Evolutionary conservation across 139 green algal genomes (phyloP).

Genomic region (Auxenochlorella pyrenoidosa): DNA sequence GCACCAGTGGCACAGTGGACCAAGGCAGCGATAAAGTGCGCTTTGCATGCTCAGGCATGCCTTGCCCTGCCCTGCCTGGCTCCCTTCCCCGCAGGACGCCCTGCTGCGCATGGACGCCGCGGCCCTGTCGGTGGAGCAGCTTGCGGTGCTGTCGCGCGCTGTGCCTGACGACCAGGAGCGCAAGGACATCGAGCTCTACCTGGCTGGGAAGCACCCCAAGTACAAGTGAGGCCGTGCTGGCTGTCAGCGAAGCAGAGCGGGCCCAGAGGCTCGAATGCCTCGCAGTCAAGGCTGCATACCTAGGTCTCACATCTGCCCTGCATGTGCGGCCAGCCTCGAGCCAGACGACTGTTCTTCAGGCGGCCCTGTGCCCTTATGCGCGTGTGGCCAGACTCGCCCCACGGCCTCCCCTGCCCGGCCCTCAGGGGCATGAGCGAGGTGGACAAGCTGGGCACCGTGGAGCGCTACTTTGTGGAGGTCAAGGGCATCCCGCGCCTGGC

Average conservation of each 20-base stretch:
- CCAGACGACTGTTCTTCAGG: no score
- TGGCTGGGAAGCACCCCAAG: slow-evolving; percentile 64
- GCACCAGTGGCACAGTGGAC: no score
- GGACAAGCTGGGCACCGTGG: slow-evolving; percentile 72
- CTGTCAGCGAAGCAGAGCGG: not conserved
- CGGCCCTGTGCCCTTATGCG: no score
- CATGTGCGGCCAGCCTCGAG: no score
- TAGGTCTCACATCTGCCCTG: no score
- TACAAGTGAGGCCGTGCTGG: slow-evolving; percentile 43
- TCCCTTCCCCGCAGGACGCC: slow-evolving; percentile 29
- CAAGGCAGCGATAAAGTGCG: no score
- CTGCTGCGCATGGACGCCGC: slow-evolving; percentile 73
- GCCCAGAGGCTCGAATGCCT: no score
- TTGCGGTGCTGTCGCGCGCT: slow-evolving; percentile 64
- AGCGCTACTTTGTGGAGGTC: slow-evolving; percentile 86
- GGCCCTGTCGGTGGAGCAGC: slow-evolving; percentile 70
- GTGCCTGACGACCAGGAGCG: slow-evolving; percentile 72
- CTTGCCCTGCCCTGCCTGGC: not conserved
- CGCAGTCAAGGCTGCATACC: no score
- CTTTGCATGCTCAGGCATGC: not conserved
- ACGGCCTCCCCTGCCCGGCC: no score
- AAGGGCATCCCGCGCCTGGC: slow-evolving; percentile 78
- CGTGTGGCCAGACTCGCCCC: no score
- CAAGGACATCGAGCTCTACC: slow-evolving; percentile 65
- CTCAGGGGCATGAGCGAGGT: slow-evolving; percentile 54